Conservation (phyloP, 148 eudicot genomes). For the Beta vulgaris region DNA sequence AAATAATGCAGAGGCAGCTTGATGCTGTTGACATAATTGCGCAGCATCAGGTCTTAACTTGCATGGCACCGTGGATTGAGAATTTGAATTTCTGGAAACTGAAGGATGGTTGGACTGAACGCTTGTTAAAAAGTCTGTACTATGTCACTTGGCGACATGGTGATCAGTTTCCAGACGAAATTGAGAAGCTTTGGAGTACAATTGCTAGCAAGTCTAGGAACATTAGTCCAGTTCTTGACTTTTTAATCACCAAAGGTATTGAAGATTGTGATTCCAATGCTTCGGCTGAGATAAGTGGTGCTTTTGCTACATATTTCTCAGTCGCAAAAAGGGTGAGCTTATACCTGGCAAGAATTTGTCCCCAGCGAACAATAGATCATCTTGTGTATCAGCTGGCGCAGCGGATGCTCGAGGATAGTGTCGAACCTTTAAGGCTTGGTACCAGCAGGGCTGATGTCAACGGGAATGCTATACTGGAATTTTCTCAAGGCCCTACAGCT, state of each 20-base stretch:
- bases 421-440: slow-evolving; percentile 67
- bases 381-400: slow-evolving; percentile 90
- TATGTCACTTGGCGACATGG: slow-evolving; percentile 99
- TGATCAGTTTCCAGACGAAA: slow-evolving; percentile 99
- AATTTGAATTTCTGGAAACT: slow-evolving; percentile 96
- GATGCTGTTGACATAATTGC: slow-evolving; percentile 99
- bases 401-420: slow-evolving; percentile 88
- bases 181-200: slow-evolving; percentile 99
- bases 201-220: slow-evolving; percentile 95
- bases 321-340: slow-evolving; percentile 97
- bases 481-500: slow-evolving; percentile 84
- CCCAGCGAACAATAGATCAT: slow-evolving; percentile 95
- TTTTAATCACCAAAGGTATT: slow-evolving; percentile 91
- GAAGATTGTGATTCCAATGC: slow-evolving; percentile 99
- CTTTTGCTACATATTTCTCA: slow-evolving; percentile 94
- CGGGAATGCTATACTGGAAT: slow-evolving; percentile 68
- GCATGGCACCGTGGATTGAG: slow-evolving; percentile 99
- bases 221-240: slow-evolving; percentile 96
- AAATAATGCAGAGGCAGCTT: slow-evolving; percentile 98
- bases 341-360: slow-evolving; percentile 94
- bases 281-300: slow-evolving; percentile 98
- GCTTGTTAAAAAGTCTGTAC: slow-evolving; percentile 84
- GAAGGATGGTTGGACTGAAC: slow-evolving; percentile 98
- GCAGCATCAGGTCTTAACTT: slow-evolving; percentile 95
- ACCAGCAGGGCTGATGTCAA: slow-evolving; percentile 60